Evolutionary conservation across 2,329 filamentous ascomycete genomes (phyloP).

Genomic region (Fusarium marasasianum): DNA sequence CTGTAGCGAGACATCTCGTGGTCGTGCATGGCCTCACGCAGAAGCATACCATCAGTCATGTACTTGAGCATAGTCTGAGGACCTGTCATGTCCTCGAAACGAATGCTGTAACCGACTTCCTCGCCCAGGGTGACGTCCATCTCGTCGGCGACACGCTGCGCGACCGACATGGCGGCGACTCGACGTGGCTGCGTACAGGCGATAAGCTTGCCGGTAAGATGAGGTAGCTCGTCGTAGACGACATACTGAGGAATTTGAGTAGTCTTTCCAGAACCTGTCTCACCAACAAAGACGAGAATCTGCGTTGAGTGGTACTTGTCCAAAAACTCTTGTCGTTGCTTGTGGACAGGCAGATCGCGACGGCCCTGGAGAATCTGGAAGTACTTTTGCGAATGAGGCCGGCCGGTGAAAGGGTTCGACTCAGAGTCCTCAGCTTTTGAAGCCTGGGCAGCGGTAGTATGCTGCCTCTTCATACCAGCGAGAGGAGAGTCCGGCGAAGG

Average conservation of each 20-base stretch:
- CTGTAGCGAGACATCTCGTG: constrained; percentile 91
- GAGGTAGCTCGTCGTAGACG: constrained; percentile 93
- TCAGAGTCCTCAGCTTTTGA: constrained; percentile 80
- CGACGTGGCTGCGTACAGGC: constrained; percentile 97
- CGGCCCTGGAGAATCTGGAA: constrained; percentile 87
- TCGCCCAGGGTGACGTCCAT: constrained; percentile 93
- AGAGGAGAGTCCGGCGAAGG: constrained; percentile 60
- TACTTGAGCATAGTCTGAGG: constrained; percentile 95
- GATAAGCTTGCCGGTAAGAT: constrained; percentile 85
- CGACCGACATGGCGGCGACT: constrained; percentile 98
- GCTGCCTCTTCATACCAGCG: constrained; percentile 76
- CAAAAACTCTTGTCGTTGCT: constrained; percentile 93
- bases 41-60: constrained; percentile 99
- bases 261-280: constrained; percentile 99
- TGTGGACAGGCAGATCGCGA: constrained; percentile 88
- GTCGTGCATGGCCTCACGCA: constrained; percentile 96
- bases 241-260: constrained; percentile 99
- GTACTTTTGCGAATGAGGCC: constrained; percentile 82
- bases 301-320: constrained; percentile 92
- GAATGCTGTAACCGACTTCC: constrained; percentile 98
- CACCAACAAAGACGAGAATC: constrained; percentile 97
- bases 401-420: constrained; percentile 85
- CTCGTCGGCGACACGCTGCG: constrained; percentile 96
- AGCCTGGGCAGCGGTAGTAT: constrained; percentile 81
- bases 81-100: constrained; percentile 95